Evolutionary conservation across 257 asterid genomes (phyloP).

Genomic region (Solanum habrochaites): DNA sequence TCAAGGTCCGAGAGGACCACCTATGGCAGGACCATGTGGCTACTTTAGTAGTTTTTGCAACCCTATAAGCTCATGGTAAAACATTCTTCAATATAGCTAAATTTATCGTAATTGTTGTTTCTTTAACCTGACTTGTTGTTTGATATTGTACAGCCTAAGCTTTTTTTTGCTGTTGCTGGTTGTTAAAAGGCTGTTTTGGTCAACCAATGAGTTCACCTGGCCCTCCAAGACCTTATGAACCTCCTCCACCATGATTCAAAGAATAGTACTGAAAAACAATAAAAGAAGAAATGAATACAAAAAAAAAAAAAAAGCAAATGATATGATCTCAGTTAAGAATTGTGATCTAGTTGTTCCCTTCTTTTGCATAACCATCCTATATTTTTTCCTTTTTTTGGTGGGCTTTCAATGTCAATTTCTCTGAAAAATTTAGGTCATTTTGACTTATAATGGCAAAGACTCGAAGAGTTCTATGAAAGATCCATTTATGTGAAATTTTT

Average conservation of each 20-base stretch:
- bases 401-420: not conserved
- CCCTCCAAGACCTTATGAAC: not conserved
- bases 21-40: not conserved
- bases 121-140: not conserved
- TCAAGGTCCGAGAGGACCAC: not conserved
- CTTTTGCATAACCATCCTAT: not conserved
- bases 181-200: not conserved
- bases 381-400: not conserved
- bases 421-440: not conserved
- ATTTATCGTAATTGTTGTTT: not conserved
- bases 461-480: not conserved
- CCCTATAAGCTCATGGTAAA: not conserved
- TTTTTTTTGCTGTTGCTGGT: not conserved
- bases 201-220: not conserved
- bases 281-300: not conserved
- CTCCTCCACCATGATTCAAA: not conserved
- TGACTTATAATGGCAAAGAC: not conserved
- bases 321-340: not conserved
- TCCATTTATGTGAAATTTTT: not conserved
- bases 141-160: not conserved
- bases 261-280: not conserved
- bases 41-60: not conserved
- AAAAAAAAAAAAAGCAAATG: not conserved
- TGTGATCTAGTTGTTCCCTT: not conserved
- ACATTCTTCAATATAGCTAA: not conserved